phyloP scores from a whole-genome alignment of 352 stramenopile genomes.

The Thraustotheca clavata region DNA sequence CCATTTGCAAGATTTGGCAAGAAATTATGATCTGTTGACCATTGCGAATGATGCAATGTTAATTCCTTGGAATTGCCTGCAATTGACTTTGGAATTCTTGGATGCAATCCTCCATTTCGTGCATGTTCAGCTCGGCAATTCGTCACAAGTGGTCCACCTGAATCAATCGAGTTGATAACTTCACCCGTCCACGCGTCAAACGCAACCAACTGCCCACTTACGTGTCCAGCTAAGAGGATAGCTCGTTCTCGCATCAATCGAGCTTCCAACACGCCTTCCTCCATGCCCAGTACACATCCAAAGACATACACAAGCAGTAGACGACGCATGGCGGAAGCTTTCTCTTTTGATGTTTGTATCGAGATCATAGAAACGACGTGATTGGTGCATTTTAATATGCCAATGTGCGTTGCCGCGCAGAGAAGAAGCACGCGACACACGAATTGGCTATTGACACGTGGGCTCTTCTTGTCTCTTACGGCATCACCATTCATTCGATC shows the following conservation, averaged over 20 bases:
- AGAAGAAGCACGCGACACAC: too few species aligned
- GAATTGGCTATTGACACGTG: too few species aligned
- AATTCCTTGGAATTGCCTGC: constrained; percentile 3
- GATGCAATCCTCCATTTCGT: not conserved
- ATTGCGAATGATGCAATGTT: not conserved
- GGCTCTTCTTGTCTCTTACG: too few species aligned
- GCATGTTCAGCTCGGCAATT: constrained; percentile 12
- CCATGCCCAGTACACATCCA: too few species aligned
- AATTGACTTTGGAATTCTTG: not conserved
- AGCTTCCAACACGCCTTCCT: too few species aligned
- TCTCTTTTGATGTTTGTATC: too few species aligned
- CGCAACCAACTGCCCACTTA: constrained; percentile 68
- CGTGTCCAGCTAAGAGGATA: constrained; percentile 56
- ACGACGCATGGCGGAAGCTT: too few species aligned
- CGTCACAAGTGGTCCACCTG: constrained; percentile 70
- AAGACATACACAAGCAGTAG: too few species aligned
- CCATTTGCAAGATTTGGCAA: constrained; percentile 32
- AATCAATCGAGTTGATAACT: constrained; percentile 75
- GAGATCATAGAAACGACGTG: too few species aligned
- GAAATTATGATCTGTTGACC: constrained; percentile 17
- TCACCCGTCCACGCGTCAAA: constrained; percentile 73
- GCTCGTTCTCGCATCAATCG: not conserved
- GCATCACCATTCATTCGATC: too few species aligned
- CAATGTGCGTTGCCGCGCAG: too few species aligned
- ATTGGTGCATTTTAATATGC: too few species aligned